phyloP scores from a whole-genome alignment of 352 stramenopile species.

The Thraustochytrium sp. region DNA sequence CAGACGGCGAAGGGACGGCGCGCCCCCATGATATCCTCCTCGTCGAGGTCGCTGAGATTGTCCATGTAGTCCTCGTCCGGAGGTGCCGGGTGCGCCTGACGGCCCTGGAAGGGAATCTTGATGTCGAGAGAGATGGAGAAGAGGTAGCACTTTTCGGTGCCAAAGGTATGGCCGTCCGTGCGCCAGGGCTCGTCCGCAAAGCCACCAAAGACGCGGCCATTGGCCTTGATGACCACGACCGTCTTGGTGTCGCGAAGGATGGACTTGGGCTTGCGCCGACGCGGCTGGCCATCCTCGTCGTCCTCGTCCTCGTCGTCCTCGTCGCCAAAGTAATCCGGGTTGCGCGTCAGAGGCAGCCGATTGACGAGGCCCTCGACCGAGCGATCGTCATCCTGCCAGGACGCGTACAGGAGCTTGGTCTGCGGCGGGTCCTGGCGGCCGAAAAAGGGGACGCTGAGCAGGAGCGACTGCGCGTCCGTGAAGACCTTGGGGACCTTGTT shows the following conservation, averaged over 20 bases:
- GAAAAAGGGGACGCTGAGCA: background rate
- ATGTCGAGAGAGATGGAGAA: conserved; percentile 43
- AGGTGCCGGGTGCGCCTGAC: conserved; percentile 1
- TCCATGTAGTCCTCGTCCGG: conserved; percentile 3
- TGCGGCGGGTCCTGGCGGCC: background rate
- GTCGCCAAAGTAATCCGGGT: background rate
- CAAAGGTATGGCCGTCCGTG: conserved; percentile 39
- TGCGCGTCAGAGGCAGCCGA: background rate
- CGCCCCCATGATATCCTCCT: background rate
- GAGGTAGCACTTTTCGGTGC: conserved; percentile 28
- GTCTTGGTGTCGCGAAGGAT: conserved; percentile 3
- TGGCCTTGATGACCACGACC: conserved; percentile 38
- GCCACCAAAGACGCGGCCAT: conserved; percentile 39
- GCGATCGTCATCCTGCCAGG: background rate
- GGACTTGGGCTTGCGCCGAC: background rate
- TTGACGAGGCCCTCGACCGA: conserved; percentile 18
- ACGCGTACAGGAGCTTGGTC: conserved; percentile 2
- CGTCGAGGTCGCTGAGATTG: background rate
- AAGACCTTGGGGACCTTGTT: conserved; percentile 17
- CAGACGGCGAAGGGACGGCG: background rate
- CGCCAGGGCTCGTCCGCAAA: conserved; percentile 40
- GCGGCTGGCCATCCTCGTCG: background rate
- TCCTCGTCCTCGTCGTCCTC: conserved; percentile 17
- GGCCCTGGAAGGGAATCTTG: conserved; percentile 44
- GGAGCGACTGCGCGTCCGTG: background rate